These are phyloP conservation scores for Hibiscus mutabilis DNA, from an alignment of 345 rosid species.

Conservation along the genomic window DNA sequence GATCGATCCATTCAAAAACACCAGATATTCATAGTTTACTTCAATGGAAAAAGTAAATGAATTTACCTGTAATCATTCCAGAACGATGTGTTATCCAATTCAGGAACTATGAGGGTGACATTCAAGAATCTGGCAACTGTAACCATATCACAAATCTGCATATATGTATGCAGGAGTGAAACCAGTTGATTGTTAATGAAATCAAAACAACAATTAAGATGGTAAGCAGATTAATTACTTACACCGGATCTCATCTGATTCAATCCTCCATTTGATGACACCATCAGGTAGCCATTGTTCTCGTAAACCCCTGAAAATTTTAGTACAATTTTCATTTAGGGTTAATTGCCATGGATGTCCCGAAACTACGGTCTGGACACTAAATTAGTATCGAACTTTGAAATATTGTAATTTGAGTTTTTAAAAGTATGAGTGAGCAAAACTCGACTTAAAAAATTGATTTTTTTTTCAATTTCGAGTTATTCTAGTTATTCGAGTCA, in stretches of 20 bases:
- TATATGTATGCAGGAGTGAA: not conserved
- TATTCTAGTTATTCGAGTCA: too few relatives aligned
- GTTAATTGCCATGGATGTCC: too few relatives aligned
- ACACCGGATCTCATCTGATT: constrained; percentile 38
- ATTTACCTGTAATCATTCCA: constrained; percentile 28
- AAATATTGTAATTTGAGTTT: too few relatives aligned
- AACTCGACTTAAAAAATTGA: too few relatives aligned
- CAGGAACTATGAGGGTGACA: constrained; percentile 29
- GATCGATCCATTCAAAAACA: not conserved
- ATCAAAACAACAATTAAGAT: not conserved
- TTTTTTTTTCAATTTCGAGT: too few relatives aligned
- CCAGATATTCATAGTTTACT: not conserved
- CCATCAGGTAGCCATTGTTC: constrained; percentile 26
- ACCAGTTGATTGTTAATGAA: not conserved
- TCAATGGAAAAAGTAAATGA: not conserved
- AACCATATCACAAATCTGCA: constrained; percentile 34
- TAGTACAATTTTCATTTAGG: not conserved
- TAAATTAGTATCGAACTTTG: too few relatives aligned
- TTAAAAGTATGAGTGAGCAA: too few relatives aligned
- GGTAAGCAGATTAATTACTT: not conserved
- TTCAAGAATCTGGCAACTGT: constrained; percentile 28
- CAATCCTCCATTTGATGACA: constrained; percentile 35
- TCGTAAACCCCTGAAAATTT: constrained; percentile 19
- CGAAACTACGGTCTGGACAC: too few relatives aligned
- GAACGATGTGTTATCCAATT: constrained; percentile 29